Evolutionary conservation across 306 rosid species (phyloP).

Genomic region (Betula pendula): DNA sequence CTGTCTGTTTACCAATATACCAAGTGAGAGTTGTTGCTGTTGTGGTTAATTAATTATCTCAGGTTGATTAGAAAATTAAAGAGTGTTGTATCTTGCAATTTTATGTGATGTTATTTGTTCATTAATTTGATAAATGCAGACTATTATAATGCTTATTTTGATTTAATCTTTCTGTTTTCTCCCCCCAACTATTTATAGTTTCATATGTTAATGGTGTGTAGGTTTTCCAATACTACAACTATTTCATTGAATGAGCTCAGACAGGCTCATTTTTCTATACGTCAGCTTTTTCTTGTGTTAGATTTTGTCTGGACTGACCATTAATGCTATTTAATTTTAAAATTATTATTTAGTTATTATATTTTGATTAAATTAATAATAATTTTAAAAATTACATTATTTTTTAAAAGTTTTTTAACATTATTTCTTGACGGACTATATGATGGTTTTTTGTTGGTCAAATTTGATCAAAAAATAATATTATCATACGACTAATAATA

Average conservation of each 20-base stretch:
- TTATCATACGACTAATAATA: too few species aligned
- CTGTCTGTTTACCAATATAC: slow-evolving; percentile 47
- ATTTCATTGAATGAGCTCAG: slow-evolving; percentile 42
- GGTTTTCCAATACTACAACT: neutral
- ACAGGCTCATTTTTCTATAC: slow-evolving; percentile 25
- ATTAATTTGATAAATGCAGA: slow-evolving; percentile 50
- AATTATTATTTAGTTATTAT: too few species aligned
- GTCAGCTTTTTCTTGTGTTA: slow-evolving; percentile 46
- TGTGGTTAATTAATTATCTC: slow-evolving; percentile 27
- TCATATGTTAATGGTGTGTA: slow-evolving; percentile 13
- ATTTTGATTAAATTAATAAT: too few species aligned
- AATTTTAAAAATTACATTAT: too few species aligned
- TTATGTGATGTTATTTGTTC: slow-evolving; percentile 49
- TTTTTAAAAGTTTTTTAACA: too few species aligned
- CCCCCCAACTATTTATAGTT: neutral
- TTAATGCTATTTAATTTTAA: too few species aligned
- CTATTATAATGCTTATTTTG: slow-evolving; percentile 28
- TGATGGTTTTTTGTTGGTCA: too few species aligned
- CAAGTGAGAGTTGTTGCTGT: slow-evolving; percentile 27
- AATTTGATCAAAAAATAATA: too few species aligned
- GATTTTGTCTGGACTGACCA: slow-evolving; percentile 60
- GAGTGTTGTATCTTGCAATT: slow-evolving; percentile 46
- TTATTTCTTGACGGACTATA: too few species aligned
- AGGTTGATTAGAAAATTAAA: slow-evolving; percentile 26
- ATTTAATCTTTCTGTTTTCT: neutral